phyloP scores from a whole-genome alignment of 1,284 basidiomycete species.

The Melampsora larici-populina region DNA sequence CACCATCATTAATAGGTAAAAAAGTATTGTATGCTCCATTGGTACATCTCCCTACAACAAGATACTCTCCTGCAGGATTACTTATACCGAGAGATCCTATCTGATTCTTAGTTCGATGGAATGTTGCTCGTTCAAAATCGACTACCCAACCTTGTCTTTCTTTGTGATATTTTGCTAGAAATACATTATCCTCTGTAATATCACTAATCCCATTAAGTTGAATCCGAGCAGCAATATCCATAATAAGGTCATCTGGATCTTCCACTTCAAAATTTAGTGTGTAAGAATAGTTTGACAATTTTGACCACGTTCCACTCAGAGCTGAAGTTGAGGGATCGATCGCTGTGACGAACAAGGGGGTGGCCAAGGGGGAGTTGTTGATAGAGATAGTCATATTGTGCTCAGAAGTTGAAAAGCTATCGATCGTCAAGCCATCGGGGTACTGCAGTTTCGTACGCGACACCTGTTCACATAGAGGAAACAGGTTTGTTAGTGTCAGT shows the following conservation, averaged over 20 bases:
- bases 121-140: not conserved
- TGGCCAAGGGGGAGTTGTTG: not conserved
- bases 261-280: not conserved
- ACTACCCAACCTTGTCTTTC: constrained; percentile 6
- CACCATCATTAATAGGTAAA: not conserved
- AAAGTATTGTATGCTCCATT: constrained; percentile 4
- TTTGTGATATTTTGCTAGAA: constrained; percentile 4
- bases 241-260: constrained; percentile 1
- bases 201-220: not conserved
- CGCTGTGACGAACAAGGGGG: constrained; percentile 3
- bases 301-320: not conserved
- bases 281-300: constrained; percentile 2
- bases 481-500: not conserved
- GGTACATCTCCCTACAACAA: not conserved
- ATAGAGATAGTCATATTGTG: not conserved
- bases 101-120: not conserved
- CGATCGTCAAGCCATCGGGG: not conserved
- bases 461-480: not conserved
- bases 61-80: constrained; percentile 10
- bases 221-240: not conserved
- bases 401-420: not conserved
- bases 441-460: not conserved
- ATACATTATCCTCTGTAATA: constrained; percentile 1
- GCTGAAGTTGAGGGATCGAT: constrained; percentile 11
- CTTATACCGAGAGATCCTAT: not conserved